Base-by-base conservation (phyloP, 257 asterid genomes). In the Linaria vulgaris region DNA sequence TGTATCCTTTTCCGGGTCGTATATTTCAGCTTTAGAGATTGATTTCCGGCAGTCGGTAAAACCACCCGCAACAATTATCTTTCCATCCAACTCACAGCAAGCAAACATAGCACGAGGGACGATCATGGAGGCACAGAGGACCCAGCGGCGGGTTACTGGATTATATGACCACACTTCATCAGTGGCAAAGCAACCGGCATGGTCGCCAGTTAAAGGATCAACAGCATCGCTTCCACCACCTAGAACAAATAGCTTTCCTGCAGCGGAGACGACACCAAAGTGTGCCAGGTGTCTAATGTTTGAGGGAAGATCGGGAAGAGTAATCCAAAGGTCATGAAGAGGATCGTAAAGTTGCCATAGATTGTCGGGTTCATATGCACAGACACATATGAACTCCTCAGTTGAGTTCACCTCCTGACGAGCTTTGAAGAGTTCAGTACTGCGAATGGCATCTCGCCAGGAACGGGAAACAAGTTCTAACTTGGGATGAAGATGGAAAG, bases 61-160 rank as follows among this genome's bases (percentile, higher is more conserved):
- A 14, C 97, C 99, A 15, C 99, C 99, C 0, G 99, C 99, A 16
- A 90, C 97, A 6, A 94, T 68, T 41, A 94, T 94, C 76, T 84
- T 94, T 41, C 92, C 99, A 5, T 94, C 96, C 70, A 86, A 66
- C 56, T 75, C 95, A 31, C 97, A 87, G 72, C 99, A 94, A 10
- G 95, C 97, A 22, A 94, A 94, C 99, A 90, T 94, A 61, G 96
- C 95, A 1, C 97, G 95, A 1, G 99, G 97, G 39, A 94, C 86
- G 3, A 79, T 74, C 99, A 94, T 94, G 54, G 99, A 57, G 12
- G 88, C 80, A 11, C 97, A 72, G 3, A 53, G 73, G 68, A 81
- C 64, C 99, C 99, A 94, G 20, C 31, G 72, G 64, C 95, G 73
- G 38, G 66, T 67, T 9, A 87, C 70, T 0, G 96, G 95, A 63